phyloP scores from a whole-genome alignment of 352 stramenopile genomes.

The Aphanomyces stellatus region DNA sequence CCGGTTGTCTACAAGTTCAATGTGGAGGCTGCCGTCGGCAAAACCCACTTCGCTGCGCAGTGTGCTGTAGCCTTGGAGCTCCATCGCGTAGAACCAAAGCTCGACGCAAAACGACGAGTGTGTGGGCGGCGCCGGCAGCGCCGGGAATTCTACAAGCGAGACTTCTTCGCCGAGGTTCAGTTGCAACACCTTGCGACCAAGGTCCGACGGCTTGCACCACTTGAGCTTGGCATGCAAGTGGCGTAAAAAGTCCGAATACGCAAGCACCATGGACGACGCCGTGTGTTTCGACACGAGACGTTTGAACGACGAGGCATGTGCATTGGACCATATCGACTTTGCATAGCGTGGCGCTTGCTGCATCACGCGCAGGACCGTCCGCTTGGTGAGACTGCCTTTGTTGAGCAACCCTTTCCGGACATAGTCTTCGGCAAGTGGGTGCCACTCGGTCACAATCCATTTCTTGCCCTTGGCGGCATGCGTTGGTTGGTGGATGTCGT shows the following conservation, averaged over 20 bases:
- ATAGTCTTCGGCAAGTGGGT: conserved; percentile 68
- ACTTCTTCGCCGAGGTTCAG: conserved; percentile 55
- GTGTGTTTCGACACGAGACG: conserved; percentile 31
- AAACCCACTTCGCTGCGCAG: conserved; percentile 71
- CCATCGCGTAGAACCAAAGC: conserved; percentile 66
- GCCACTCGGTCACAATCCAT: conserved; percentile 57
- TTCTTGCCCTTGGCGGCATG: too few species aligned
- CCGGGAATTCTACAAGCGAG: conserved; percentile 57
- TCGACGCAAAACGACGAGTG: conserved; percentile 33
- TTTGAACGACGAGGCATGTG: neutral
- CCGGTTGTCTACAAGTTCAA: conserved; percentile 58
- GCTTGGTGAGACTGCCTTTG: conserved; percentile 66
- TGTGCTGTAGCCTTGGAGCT: conserved; percentile 50
- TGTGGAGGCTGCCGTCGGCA: conserved; percentile 49
- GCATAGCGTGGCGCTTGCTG: conserved; percentile 49
- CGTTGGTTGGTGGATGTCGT: conserved; percentile 18
- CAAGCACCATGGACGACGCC: conserved; percentile 58
- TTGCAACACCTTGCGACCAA: conserved; percentile 47
- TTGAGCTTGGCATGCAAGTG: conserved; percentile 54
- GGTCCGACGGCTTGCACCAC: conserved; percentile 25
- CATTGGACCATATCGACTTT: conserved; percentile 31
- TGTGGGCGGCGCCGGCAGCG: conserved; percentile 21
- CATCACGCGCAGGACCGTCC: conserved; percentile 59
- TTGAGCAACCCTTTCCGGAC: conserved; percentile 63
- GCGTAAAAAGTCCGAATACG: conserved; percentile 65